Percentiles rank a stretch among this genome's conserved stretches.
phyloP scores from a whole-genome alignment of 768 basidiomycete genomes.

The Amanita polypyramis region DNA sequence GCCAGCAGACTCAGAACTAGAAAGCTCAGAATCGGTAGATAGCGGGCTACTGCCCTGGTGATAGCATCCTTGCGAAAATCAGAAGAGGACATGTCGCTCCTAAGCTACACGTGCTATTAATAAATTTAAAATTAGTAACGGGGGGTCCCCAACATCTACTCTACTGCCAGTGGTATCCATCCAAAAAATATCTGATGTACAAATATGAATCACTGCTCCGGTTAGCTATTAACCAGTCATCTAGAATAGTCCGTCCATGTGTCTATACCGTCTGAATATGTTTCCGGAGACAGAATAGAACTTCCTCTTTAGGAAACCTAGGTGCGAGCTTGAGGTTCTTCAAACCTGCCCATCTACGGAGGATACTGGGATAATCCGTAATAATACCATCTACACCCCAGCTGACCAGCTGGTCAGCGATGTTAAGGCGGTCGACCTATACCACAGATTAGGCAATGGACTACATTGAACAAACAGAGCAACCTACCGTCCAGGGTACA shows the following conservation, averaged over 20 bases:
- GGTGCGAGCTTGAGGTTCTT: conserved; percentile 43
- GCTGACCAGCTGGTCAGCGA: conserved; percentile 47
- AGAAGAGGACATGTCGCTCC: background rate
- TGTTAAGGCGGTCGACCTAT: conserved; percentile 53
- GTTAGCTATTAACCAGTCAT: background rate
- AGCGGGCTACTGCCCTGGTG: background rate
- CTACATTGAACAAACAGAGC: background rate
- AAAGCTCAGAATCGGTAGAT: background rate
- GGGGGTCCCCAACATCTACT: background rate
- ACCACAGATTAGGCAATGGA: background rate
- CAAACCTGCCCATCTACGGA: conserved; percentile 48
- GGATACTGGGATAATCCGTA: conserved; percentile 56
- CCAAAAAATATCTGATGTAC: background rate
- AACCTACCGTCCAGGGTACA: conserved; percentile 65
- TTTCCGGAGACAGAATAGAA: conserved; percentile 50
- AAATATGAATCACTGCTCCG: background rate
- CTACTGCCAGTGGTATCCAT: background rate
- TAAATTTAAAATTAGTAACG: background rate
- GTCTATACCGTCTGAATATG: conserved; percentile 28
- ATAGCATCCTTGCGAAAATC: background rate
- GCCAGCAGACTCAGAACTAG: background rate
- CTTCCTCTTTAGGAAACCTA: conserved; percentile 44
- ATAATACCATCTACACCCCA: conserved; percentile 71
- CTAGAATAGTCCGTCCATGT: background rate
- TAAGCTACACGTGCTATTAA: background rate